Evolutionary conservation across 495 filamentous ascomycete species (phyloP).

Genomic region (Podospora didyma): DNA sequence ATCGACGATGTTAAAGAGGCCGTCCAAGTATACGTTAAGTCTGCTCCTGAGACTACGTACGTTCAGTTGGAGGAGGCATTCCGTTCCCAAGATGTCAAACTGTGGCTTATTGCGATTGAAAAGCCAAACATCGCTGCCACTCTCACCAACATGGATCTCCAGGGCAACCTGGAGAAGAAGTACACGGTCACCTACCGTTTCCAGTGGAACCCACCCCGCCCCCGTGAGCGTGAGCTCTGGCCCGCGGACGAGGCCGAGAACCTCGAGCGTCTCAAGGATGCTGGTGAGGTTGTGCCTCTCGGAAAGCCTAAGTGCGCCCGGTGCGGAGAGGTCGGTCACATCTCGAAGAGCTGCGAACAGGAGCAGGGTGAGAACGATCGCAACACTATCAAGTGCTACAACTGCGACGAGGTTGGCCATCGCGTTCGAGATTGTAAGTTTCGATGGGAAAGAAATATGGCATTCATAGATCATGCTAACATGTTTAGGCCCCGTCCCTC

Average conservation of each 20-base stretch:
- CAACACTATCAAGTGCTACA: conserved; percentile 63
- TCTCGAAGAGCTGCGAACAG: conserved; percentile 59
- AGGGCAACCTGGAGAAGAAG: conserved; percentile 73
- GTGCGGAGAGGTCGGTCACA: conserved; percentile 74
- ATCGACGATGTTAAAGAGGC: conserved; percentile 72
- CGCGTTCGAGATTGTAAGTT: conserved; percentile 63
- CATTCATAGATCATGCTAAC: conserved; percentile 28
- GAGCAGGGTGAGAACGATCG: conserved; percentile 49
- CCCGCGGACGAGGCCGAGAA: conserved; percentile 66
- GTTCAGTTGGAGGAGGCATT: conserved; percentile 70
- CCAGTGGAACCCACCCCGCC: conserved; percentile 59
- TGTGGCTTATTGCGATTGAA: conserved; percentile 77
- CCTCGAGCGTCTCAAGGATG: conserved; percentile 64
- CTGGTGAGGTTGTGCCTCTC: conserved; percentile 65
- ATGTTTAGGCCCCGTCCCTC: conserved; percentile 41
- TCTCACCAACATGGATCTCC: conserved; percentile 75
- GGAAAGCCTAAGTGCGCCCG: conserved; percentile 64
- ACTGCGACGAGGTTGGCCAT: conserved; percentile 68
- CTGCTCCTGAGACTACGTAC: conserved; percentile 61
- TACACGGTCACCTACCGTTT: conserved; percentile 71
- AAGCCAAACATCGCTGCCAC: conserved; percentile 53
- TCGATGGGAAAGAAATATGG: conserved; percentile 8
- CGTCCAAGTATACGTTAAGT: conserved; percentile 70
- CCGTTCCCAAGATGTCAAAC: conserved; percentile 54
- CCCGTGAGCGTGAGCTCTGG: conserved; percentile 57